Evolutionary conservation across 257 asterid genomes (phyloP), one percentile per base, ranked within the genome.

Genomic region (Solanum bulbocastanum): DNA sequence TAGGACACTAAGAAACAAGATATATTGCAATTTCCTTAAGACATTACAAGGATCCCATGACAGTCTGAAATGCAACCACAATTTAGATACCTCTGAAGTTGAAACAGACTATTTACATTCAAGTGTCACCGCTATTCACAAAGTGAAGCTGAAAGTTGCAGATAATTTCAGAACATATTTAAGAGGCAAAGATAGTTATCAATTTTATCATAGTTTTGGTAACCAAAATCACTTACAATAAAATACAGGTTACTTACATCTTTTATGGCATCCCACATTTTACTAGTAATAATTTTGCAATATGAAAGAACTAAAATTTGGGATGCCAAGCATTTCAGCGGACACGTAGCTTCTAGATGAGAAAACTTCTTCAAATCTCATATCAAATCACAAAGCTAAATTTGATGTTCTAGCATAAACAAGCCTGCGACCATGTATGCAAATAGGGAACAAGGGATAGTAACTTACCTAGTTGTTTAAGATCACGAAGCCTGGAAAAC

Each of bases 391-490:
- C 40, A 46, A 16, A 27, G 85, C 36, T 81, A 46, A 27, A 46
- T 44, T 46, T 81, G 66, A 81, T 16, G 27, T 79, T 79, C 65
- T 27, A 79, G 60, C 85, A 8, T 79, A 79, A 79, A 27, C 27
- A 30, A 79, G 85, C 16, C 9, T 44, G 66, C 25, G 6, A 27
- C 85, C 18, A 16, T 16, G 65, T 44, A 27, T 25, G 60, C 83
- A 79, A 81, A 85, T 16, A 49, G 49, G 85, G 40, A 49, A 44
- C 66, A 81, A 44, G 18, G n/a, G 40, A 62, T 8, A 46, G 68
- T 46, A 86, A 86, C 93, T 92, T 79, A 96, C 99, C 99, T 84
- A 97, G 94, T 93, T 97, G 99, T 89, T 94, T 97, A 88, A 97
- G 98, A 65, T 97, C 98, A 22, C 98, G 99, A 90, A 97, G 93